Evolutionary conservation across 1,139 yeast genomes (phyloP), one percentile per base, ranked within the genome.

Genomic region (Hyphopichia fennica): DNA sequence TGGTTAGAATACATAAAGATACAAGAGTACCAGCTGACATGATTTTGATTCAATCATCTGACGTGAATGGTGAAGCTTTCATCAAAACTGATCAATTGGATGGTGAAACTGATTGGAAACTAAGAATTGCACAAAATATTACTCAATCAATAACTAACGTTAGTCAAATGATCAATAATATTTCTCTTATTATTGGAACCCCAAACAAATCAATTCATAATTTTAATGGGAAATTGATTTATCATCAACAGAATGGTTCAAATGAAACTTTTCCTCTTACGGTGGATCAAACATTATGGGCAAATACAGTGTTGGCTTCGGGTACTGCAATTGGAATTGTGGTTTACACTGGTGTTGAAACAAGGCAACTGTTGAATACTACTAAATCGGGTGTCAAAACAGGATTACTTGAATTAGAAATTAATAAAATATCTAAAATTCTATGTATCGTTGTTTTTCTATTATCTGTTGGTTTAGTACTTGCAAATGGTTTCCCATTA

Each of bases 51-150:
- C 95, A 89, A 57, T 84, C 96, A 0, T 84, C 91, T 39, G 75
- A 69, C 36, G 60, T 62, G 6, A 75, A 78, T 8, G 99, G 98
- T 5, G 99, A 93, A 60, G 80, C 93, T 1, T 95, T 95, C 57
- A 87, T 95, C 50, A 87, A 95, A 55, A 95, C 99, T 0, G 99
- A 95, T 67, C 99, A 95, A 63, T 72, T 95, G 41, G 99, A 95
- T 62, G 99, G 99, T 54, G 99, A 95, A 62, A 95, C 99, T 9
- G 99, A 95, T 65, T 95, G 99, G 99, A 95, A 95, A 61, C 72
- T 95, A 43, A 72, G 96, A 52, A 69, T 87, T 27, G 95, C 97
- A 0, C 76, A 82, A 41, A 77, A 82, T 9, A 59, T 82, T 23
- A 88, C 97, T 0, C 98, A 93, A 63, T 55, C 52, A 6, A 47